Percentiles rank a stretch among this genome's conserved stretches.
Evolutionary conservation across 371 early-diverging fungal genomes (phyloP).

Genomic region (Globomyces sp.): DNA sequence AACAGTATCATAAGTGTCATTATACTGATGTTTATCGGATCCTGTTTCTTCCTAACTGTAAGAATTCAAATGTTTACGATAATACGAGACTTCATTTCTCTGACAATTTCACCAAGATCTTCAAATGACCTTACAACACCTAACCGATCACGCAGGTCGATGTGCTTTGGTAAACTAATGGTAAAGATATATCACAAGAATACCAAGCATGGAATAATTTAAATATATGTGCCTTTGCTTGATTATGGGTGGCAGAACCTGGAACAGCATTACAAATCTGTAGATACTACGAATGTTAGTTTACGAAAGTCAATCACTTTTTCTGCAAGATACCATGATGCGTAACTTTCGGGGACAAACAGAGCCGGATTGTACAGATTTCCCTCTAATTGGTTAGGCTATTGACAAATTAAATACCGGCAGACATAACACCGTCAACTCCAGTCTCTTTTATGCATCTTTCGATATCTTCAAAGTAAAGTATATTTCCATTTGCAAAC

Average conservation of each 20-base stretch:
- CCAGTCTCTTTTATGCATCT: conserved; percentile 88
- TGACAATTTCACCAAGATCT: conserved; percentile 56
- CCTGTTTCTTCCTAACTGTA: background rate
- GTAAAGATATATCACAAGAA: no score
- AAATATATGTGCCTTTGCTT: conserved; percentile 88
- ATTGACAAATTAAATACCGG: conserved; percentile 11
- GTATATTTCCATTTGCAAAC: conserved; percentile 97
- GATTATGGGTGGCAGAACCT: conserved; percentile 58
- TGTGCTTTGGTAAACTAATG: conserved; percentile 61
- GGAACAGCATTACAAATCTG: conserved; percentile 63
- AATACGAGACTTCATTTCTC: conserved; percentile 62
- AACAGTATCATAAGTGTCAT: conserved; percentile 44
- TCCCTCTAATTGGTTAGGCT: conserved; percentile 43
- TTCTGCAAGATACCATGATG: conserved; percentile 73
- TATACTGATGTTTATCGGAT: conserved; percentile 30
- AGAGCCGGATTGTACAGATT: conserved; percentile 92
- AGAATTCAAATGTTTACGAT: conserved; percentile 26
- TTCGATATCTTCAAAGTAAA: conserved; percentile 86
- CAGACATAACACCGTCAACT: conserved; percentile 95
- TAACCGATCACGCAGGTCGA: conserved; percentile 73
- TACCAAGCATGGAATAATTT: conserved; percentile 75
- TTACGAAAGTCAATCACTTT: conserved; percentile 24
- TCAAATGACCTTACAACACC: conserved; percentile 62
- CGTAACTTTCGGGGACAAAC: conserved; percentile 63
- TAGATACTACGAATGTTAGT: conserved; percentile 58